Conservation (phyloP, 495 filamentous ascomycete species). For the Penicillium canescens region DNA sequence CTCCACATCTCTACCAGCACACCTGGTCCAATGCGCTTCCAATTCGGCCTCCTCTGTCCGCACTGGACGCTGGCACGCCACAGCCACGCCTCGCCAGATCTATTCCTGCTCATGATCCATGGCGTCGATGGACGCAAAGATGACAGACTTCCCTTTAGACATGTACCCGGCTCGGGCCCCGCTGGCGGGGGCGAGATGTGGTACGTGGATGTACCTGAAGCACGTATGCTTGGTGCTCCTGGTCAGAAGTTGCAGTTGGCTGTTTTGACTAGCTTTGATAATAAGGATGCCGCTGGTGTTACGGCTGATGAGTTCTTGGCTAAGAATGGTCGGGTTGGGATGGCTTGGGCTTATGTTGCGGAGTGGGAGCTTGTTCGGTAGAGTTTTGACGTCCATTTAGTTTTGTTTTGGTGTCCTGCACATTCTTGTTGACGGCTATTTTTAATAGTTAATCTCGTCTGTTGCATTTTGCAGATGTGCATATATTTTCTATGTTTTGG, state of each 20-base stretch:
- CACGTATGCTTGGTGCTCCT: constrained; percentile 62
- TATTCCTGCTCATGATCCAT: constrained; percentile 65
- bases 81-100: constrained; percentile 59
- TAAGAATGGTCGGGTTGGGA: constrained; percentile 58
- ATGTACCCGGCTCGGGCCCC: constrained; percentile 37
- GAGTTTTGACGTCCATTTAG: not conserved
- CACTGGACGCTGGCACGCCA: constrained; percentile 75
- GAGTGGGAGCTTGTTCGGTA: constrained; percentile 67
- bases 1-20: constrained; percentile 58
- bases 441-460: too few species aligned
- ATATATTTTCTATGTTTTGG: too few species aligned
- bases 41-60: constrained; percentile 70
- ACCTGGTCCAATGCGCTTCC: constrained; percentile 64
- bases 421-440: too few species aligned
- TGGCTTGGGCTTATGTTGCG: constrained; percentile 61
- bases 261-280: constrained; percentile 59
- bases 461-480: too few species aligned
- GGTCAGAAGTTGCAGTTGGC: constrained; percentile 66
- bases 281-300: constrained; percentile 68
- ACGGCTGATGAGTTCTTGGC: constrained; percentile 63
- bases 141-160: constrained; percentile 62
- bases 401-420: too few species aligned
- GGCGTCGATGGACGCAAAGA: constrained; percentile 66
- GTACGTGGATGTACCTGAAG: constrained; percentile 69
- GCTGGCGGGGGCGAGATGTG: constrained; percentile 67